Conservation (phyloP, 1,284 basidiomycete genomes). For the Papiliotrema nemorosa region DNA sequence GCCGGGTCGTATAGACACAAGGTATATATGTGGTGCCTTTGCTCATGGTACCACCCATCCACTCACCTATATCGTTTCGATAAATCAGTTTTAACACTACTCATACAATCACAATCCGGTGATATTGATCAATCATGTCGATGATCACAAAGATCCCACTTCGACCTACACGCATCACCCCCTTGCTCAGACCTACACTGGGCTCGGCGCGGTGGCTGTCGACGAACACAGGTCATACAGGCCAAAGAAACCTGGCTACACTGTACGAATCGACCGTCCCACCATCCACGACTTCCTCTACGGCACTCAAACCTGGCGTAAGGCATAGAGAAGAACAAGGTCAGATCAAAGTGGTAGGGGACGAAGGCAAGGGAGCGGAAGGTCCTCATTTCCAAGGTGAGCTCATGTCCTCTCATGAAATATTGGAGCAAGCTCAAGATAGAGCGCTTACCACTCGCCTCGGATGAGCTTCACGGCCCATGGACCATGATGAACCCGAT, state of each 20-base stretch:
- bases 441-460: conserved; percentile 17
- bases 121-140: not conserved
- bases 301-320: conserved; percentile 23
- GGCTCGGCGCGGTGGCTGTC: not conserved
- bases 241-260: not conserved
- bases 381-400: conserved; percentile 41
- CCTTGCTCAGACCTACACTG: not conserved
- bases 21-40: too few relatives aligned
- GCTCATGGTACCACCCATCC: too few relatives aligned
- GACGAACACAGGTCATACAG: not conserved
- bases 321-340: conserved; percentile 13
- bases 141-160: not conserved
- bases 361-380: conserved; percentile 28
- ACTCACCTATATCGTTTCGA: not conserved
- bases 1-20: too few relatives aligned
- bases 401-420: conserved; percentile 2
- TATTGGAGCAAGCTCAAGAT: conserved; percentile 1
- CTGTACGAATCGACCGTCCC: conserved; percentile 1
- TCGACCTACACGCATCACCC: not conserved
- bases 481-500: conserved; percentile 49
- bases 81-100: not conserved
- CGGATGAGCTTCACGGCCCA: conserved; percentile 25
- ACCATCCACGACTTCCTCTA: conserved; percentile 10
- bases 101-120: not conserved
- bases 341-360: conserved; percentile 20